Evolutionary conservation across 148 eudicot species (phyloP), one percentile per base, ranked within the genome.

Genomic region (Rhododendron ovatum): DNA sequence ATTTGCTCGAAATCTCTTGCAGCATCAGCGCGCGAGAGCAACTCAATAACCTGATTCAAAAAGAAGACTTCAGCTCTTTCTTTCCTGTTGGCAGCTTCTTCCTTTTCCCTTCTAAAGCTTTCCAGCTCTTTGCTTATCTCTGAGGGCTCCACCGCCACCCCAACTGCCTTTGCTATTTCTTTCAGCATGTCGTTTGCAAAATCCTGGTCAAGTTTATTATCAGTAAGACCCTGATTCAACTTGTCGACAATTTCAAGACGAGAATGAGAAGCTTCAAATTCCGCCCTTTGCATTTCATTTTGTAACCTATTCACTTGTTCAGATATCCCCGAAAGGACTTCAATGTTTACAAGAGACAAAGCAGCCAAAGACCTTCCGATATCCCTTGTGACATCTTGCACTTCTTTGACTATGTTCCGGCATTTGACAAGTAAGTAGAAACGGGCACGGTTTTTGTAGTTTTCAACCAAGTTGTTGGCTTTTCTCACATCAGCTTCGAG

Each of bases 21-120:
- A 81, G 92, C 90, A 85, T 90, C 92, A 45, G 92, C 92, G 18
- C 83, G 86, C 2, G 90, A 90, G 39, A 90, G 88, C 80, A 90
- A 77, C 87, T 86, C 92, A 43, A 90, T 90, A 43, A 90, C 88
- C 84, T 88, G 89, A 47, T 87, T 88, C 81, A 89, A 69, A 39
- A 90, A 85, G 50, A 87, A 84, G 33, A 84, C 90, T 81, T 90
- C 92, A 30, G 90, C 92, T 81, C 87, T 83, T 79, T 89, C 92
- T 89, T 88, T 90, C 82, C 89, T 61, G 45, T 77, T 76, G 20
- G 35, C 89, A 22, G 90, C 90, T 83, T 88, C 92, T 84, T 87
- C 89, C 85, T 84, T 88, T 61, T 90, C 91, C 69, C 71, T 86
- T 78, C 57, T 86, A 80, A 90, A 84, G 67, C 84, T 86, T 15